Conservation (phyloP, 345 rosid species). For the Physaria fendleri region DNA sequence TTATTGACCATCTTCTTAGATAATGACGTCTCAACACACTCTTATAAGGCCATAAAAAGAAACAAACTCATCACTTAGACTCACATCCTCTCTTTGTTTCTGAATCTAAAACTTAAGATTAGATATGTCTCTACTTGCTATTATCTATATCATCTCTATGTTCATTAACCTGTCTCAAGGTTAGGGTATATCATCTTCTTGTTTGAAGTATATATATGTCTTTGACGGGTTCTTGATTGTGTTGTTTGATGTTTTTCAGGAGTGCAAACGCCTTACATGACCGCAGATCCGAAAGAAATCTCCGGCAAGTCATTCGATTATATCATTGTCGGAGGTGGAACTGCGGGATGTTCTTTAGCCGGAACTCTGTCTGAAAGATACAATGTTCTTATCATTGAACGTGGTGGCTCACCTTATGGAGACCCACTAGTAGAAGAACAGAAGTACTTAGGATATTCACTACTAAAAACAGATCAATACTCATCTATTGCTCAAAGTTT, state of each 20-base stretch:
- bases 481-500: conserved; percentile 60
- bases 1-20: conserved; percentile 10
- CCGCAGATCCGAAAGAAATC: conserved; percentile 46
- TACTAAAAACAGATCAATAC: conserved; percentile 50
- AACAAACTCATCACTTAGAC: conserved; percentile 9
- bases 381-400: conserved; percentile 58
- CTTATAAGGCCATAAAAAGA: conserved; percentile 10
- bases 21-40: conserved; percentile 26
- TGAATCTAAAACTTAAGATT: not conserved
- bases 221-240: not conserved
- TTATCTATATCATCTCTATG: conserved; percentile 14
- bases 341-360: conserved; percentile 65
- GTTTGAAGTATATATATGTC: not conserved
- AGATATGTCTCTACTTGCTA: conserved; percentile 16
- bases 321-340: conserved; percentile 67
- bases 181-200: not conserved
- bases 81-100: conserved; percentile 14
- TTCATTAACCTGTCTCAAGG: conserved; percentile 17
- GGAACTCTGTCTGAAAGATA: conserved; percentile 55
- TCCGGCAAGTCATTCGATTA: conserved; percentile 67
- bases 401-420: conserved; percentile 59
- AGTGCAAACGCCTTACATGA: conserved; percentile 43
- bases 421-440: conserved; percentile 43
- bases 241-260: conserved; percentile 30
- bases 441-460: conserved; percentile 42